Evolutionary conservation across 169 alveolate genomes (phyloP).

Genomic region (Plasmodium chabaudi): DNA sequence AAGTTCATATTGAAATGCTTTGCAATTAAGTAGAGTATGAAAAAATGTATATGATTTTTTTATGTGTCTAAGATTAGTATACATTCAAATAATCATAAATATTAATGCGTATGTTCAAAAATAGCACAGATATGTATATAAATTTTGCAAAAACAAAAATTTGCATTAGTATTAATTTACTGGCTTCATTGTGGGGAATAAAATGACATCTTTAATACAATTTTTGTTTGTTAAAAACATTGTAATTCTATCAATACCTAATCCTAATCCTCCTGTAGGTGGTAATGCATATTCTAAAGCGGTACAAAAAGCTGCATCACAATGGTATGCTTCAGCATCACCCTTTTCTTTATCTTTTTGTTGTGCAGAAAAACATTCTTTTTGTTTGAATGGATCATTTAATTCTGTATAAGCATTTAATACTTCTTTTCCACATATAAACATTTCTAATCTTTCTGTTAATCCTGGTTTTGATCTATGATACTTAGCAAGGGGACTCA

Average conservation of each 20-base stretch:
- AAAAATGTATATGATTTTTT: no score
- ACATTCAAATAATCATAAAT: no score
- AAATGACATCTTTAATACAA: slow-evolving; percentile 88
- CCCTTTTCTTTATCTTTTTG: slow-evolving; percentile 84
- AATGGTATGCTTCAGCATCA: slow-evolving; percentile 91
- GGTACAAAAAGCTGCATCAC: slow-evolving; percentile 94
- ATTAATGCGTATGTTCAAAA: no score
- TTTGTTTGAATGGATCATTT: slow-evolving; percentile 97
- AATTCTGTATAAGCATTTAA: slow-evolving; percentile 99
- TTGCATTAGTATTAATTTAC: no score
- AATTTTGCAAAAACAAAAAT: no score
- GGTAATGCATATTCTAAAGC: slow-evolving; percentile 96
- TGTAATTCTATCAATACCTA: slow-evolving; percentile 96
- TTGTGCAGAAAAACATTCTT: slow-evolving; percentile 94
- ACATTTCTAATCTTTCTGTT: slow-evolving; percentile 98
- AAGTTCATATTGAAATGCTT: no score
- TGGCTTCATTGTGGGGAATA: slow-evolving; percentile 77
- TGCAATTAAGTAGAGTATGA: no score
- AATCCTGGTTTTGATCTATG: slow-evolving; percentile 93
- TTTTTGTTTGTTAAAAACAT: slow-evolving; percentile 94
- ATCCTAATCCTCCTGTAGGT: slow-evolving; percentile 98
- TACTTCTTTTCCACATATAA: slow-evolving; percentile 96
- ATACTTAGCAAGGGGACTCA: slow-evolving; percentile 99
- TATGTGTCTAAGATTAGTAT: no score
- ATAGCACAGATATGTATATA: no score